Evolutionary conservation across 2,329 filamentous ascomycete species (phyloP).

Genomic region (Apiospora malaysiana): DNA sequence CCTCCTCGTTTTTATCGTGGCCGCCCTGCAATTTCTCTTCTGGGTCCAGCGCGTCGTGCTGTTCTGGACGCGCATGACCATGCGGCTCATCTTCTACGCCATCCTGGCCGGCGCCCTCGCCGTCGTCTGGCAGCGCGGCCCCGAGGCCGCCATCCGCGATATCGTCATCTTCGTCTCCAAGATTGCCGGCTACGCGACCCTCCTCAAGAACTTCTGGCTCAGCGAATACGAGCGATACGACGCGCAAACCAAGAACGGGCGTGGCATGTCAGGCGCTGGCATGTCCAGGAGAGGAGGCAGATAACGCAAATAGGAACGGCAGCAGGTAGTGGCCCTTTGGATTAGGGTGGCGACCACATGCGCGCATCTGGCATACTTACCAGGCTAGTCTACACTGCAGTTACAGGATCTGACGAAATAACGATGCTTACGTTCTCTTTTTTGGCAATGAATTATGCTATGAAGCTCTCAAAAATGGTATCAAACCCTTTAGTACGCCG

Average conservation of each 20-base stretch:
- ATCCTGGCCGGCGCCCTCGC: slow-evolving; percentile 59
- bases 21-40: slow-evolving; percentile 70
- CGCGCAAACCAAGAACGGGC: slow-evolving; percentile 46
- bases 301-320: not conserved
- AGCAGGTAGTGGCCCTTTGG: not conserved
- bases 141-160: slow-evolving; percentile 69
- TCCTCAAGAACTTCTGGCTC: slow-evolving; percentile 61
- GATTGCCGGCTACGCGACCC: slow-evolving; percentile 52
- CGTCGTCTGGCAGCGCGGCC: slow-evolving; percentile 68
- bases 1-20: slow-evolving; percentile 60
- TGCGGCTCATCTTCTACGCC: slow-evolving; percentile 70
- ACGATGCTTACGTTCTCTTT: slow-evolving; percentile 10
- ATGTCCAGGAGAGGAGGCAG: slow-evolving; percentile 24
- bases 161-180: slow-evolving; percentile 49
- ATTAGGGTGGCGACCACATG: not conserved
- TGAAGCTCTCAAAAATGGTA: slow-evolving; percentile 19
- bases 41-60: slow-evolving; percentile 75
- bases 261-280: slow-evolving; percentile 26
- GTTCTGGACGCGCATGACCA: slow-evolving; percentile 75
- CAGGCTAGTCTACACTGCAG: slow-evolving; percentile 17
- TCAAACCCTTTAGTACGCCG: slow-evolving; percentile 20
- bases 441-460: slow-evolving; percentile 8
- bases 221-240: slow-evolving; percentile 64
- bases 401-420: slow-evolving; percentile 17
- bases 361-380: not conserved